Percentiles rank a stretch among this genome's conserved stretches.
phyloP scores from a whole-genome alignment of 176 grass and related monocot species.

The Otatea glauca region DNA sequence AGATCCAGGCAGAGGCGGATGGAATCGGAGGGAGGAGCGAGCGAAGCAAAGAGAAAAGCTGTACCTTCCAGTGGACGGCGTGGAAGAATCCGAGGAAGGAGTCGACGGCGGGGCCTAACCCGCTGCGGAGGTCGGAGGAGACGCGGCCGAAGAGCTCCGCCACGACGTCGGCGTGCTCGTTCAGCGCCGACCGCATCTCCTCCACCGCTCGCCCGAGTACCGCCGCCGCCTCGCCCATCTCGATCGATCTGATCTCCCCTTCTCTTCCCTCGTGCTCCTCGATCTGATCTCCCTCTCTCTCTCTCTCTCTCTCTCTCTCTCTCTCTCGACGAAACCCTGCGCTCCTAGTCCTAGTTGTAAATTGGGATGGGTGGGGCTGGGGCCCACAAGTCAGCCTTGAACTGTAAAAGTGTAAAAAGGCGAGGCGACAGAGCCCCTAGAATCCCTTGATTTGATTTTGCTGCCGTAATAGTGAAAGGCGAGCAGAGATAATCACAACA shows the following conservation, averaged over 20 bases:
- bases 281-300: too few species aligned
- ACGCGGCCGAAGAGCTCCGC: conserved; percentile 69
- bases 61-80: conserved; percentile 91
- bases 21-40: neutral
- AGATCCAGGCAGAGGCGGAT: neutral
- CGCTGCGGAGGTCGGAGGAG: conserved; percentile 76
- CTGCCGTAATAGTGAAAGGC: too few species aligned
- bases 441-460: too few species aligned
- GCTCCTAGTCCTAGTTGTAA: too few species aligned
- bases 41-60: neutral
- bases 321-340: too few species aligned
- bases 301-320: too few species aligned
- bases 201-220: conserved; percentile 53
- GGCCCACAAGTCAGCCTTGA: too few species aligned
- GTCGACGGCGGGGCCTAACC: conserved; percentile 74
- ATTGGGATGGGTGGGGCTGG: too few species aligned
- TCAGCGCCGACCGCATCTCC: conserved; percentile 76
- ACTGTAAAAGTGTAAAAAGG: too few species aligned
- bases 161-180: conserved; percentile 79
- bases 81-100: conserved; percentile 90
- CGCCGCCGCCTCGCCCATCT: conserved; percentile 32
- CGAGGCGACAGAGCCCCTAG: too few species aligned
- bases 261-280: too few species aligned
- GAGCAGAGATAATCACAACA: too few species aligned
- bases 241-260: conserved; percentile 5